Conservation (phyloP, 2,329 filamentous ascomycete genomes). For the Colletotrichum ledebouriae region DNA sequence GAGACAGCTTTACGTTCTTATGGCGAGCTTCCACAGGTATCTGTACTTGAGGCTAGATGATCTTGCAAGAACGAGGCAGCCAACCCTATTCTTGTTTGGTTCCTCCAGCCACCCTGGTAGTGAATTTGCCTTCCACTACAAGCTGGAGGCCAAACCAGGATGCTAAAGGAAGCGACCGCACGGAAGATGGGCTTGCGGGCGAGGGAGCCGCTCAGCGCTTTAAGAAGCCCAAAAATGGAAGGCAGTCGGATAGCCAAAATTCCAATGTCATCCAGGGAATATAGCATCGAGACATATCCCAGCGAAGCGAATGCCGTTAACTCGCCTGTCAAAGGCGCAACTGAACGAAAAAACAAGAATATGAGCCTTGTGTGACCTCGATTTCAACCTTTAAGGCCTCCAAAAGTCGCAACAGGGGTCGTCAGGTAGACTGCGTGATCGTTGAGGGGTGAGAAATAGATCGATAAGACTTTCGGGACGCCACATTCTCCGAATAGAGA, state of each 20-base stretch:
- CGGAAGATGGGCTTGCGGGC: not conserved
- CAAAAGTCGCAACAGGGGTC: not conserved
- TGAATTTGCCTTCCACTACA: not conserved
- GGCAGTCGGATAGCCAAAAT: not conserved
- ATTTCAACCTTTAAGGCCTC: not conserved
- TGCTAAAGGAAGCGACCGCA: conserved; percentile 1
- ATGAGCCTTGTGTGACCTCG: conserved; percentile 13
- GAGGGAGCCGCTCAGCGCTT: not conserved
- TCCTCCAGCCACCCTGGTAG: conserved; percentile 15
- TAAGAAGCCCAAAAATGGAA: not conserved
- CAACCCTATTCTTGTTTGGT: conserved; percentile 27
- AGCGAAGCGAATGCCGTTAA: too few species aligned
- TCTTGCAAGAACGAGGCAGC: not conserved
- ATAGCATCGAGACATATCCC: too few species aligned
- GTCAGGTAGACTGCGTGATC: conserved; percentile 6
- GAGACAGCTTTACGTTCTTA: too few species aligned
- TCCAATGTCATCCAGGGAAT: too few species aligned
- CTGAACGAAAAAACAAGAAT: not conserved
- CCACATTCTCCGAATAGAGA: conserved; percentile 9
- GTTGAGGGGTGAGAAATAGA: not conserved
- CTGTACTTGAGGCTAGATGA: too few species aligned
- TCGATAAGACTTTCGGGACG: not conserved
- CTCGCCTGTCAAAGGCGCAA: not conserved
- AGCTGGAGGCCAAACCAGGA: conserved; percentile 1
- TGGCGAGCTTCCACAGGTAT: not conserved